phyloP scores from a whole-genome alignment of 345 rosid genomes.

The thale cress (Arabidopsis thaliana) region TAIR10.1 NC_003070.9:21819501-21820000 shows the following conservation, averaged over 20 bases:
- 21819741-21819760: background rate
- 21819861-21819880: constrained; percentile 32
- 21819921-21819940: constrained; percentile 42
- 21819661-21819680: too few relatives aligned
- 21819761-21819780: background rate
- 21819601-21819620: too few relatives aligned
- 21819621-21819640: too few relatives aligned
- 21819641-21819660: too few relatives aligned
- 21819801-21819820: constrained; percentile 42
- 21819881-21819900: constrained; percentile 31
- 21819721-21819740: background rate
- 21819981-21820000: too few relatives aligned
- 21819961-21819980: constrained; percentile 37
- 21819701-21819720: too few relatives aligned
- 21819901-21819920: constrained; percentile 36
- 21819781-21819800: constrained; percentile 31
- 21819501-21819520: background rate
- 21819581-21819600: too few relatives aligned
- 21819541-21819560: fast-evolving
- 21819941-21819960: constrained; percentile 48
- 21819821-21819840: too few relatives aligned
- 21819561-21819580: background rate
- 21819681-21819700: too few relatives aligned
- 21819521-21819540: background rate
- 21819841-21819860: constrained; percentile 34